Evolutionary conservation across 106 monocot genomes (phyloP).

Genomic region (Dendrobium officinale): DNA sequence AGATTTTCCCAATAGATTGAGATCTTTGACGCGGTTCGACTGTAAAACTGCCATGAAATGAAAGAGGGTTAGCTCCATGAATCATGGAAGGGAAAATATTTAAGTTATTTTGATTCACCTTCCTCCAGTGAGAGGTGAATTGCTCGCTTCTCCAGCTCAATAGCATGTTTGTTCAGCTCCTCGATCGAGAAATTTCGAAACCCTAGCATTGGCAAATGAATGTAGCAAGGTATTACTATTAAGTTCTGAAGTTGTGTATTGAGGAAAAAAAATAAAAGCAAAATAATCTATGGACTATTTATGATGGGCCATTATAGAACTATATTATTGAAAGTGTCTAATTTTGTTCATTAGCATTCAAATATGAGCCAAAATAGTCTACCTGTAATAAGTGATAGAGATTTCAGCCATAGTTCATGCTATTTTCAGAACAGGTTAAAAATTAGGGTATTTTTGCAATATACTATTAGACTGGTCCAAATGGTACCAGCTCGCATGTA

Average conservation of each 20-base stretch:
- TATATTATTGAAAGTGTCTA: too few relatives aligned
- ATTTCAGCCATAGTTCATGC: neutral
- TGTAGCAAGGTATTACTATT: too few relatives aligned
- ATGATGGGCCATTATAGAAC: too few relatives aligned
- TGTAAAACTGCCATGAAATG: neutral
- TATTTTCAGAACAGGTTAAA: neutral
- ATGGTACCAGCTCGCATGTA: too few relatives aligned
- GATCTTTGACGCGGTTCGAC: slow-evolving; percentile 6
- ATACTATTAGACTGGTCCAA: too few relatives aligned
- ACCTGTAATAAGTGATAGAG: too few relatives aligned
- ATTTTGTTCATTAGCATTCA: too few relatives aligned
- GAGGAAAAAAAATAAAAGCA: too few relatives aligned
- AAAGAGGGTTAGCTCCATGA: neutral
- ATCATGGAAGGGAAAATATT: neutral
- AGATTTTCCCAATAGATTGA: slow-evolving; percentile 12
- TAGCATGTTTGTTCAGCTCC: slow-evolving; percentile 4
- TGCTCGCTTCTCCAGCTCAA: slow-evolving; percentile 10
- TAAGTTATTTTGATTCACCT: neutral
- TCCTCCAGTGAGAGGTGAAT: slow-evolving; percentile 4
- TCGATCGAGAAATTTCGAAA: slow-evolving; percentile 3
- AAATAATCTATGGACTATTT: too few relatives aligned
- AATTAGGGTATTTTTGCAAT: too few relatives aligned
- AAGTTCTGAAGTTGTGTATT: too few relatives aligned
- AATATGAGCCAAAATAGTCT: too few relatives aligned
- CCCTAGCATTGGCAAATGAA: neutral